Evolutionary conservation across 352 stramenopile species (phyloP).

Genomic region (Globisporangium megalacanthum): DNA sequence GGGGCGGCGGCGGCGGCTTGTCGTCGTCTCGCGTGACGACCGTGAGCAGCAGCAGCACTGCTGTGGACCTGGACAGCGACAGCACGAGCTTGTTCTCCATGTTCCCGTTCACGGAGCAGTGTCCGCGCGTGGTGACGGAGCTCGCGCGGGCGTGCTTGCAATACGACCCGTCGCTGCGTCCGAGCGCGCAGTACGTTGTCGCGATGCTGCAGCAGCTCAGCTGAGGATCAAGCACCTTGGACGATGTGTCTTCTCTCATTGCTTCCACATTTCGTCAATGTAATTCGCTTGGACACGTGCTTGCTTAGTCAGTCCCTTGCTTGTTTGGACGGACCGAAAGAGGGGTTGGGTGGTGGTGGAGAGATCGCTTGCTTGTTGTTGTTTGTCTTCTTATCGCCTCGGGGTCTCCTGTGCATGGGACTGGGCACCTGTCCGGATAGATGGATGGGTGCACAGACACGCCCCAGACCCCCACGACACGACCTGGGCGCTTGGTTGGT

Average conservation of each 20-base stretch:
- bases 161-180: conserved; percentile 61
- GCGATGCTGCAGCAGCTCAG: conserved; percentile 53
- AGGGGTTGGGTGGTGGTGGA: background rate
- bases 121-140: conserved; percentile 44
- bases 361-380: conserved; percentile 1
- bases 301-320: conserved; percentile 1
- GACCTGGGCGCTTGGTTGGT: no score
- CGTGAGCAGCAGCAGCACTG: conserved; percentile 12
- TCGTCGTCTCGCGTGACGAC: conserved; percentile 22
- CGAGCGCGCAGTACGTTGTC: conserved; percentile 65
- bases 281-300: background rate
- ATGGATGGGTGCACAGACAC: background rate
- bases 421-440: background rate
- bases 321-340: conserved; percentile 9
- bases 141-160: conserved; percentile 62
- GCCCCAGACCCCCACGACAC: no score
- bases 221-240: background rate
- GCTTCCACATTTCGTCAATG: background rate
- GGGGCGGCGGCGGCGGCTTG: conserved; percentile 23
- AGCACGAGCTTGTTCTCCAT: conserved; percentile 26
- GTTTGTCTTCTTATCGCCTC: conserved; percentile 3
- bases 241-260: background rate
- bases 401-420: background rate
- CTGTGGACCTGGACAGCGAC: conserved; percentile 17
- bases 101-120: conserved; percentile 72